Evolutionary conservation across 768 basidiomycete genomes (phyloP).

Genomic region (Mycena kentingensis): DNA sequence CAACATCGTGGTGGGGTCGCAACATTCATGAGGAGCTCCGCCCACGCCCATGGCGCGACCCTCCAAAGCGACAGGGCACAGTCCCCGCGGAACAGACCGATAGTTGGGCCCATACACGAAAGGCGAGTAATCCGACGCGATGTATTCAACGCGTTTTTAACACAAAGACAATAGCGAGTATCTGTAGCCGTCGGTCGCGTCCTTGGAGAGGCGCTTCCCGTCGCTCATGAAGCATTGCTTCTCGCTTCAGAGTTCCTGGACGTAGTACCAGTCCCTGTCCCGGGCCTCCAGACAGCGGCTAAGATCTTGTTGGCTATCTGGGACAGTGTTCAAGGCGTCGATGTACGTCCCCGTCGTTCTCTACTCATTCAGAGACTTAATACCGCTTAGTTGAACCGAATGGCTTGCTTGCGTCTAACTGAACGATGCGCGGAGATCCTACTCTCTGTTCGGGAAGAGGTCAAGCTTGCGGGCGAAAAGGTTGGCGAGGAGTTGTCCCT

Average conservation of each 20-base stretch:
- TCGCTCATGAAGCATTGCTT: constrained; percentile 39
- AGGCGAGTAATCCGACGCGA: constrained; percentile 13
- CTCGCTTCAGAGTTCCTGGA: constrained; percentile 40
- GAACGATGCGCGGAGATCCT: constrained; percentile 64
- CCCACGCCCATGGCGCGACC: constrained; percentile 23
- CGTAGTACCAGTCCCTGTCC: constrained; percentile 46
- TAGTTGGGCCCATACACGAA: constrained; percentile 22
- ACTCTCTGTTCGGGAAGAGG: constrained; percentile 54
- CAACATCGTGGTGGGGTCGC: constrained; percentile 23
- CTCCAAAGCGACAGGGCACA: constrained; percentile 20
- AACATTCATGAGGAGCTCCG: constrained; percentile 15
- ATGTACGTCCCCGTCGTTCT: constrained; percentile 42
- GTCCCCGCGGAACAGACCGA: constrained; percentile 29
- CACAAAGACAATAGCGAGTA: constrained; percentile 31
- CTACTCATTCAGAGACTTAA: neutral
- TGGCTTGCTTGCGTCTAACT: constrained; percentile 59
- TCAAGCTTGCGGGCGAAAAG: constrained; percentile 45
- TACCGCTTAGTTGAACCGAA: constrained; percentile 50
- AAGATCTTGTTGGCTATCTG: constrained; percentile 53
- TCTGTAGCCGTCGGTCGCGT: constrained; percentile 34
- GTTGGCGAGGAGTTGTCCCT: constrained; percentile 44
- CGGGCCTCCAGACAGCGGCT: constrained; percentile 53
- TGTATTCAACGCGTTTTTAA: constrained; percentile 6
- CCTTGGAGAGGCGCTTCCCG: constrained; percentile 36
- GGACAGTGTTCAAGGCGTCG: constrained; percentile 54